These are phyloP conservation scores for Sambucus nigra DNA, from an alignment of 129 eudicot species.

Conservation along the genomic window DNA sequence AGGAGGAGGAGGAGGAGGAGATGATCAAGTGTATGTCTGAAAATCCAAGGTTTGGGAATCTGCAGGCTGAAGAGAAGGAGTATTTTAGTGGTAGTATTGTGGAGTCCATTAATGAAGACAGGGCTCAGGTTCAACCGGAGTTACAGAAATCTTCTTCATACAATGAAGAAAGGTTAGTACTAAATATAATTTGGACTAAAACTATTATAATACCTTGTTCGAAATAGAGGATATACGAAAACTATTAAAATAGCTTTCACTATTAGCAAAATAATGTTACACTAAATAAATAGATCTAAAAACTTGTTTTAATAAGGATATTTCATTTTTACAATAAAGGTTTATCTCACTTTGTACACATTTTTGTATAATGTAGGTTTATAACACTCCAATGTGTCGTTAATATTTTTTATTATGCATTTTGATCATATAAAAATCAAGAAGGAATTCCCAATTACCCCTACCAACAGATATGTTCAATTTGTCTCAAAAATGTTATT, in stretches of 20 bases:
- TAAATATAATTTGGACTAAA: background rate
- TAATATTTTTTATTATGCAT: too few relatives aligned
- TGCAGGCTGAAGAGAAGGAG: slow-evolving; percentile 77
- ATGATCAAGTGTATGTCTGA: slow-evolving; percentile 85
- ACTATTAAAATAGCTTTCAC: too few relatives aligned
- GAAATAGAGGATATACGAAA: too few relatives aligned
- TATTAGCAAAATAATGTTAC: too few relatives aligned
- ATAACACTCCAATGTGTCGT: too few relatives aligned
- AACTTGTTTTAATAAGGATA: background rate
- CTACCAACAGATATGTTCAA: too few relatives aligned
- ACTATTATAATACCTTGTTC: background rate
- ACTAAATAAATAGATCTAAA: background rate
- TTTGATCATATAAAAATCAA: too few relatives aligned
- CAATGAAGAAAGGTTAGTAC: slow-evolving; percentile 69
- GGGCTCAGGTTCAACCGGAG: slow-evolving; percentile 26
- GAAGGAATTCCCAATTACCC: too few relatives aligned
- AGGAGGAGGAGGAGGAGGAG: slow-evolving; percentile 23
- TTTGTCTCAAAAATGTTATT: too few relatives aligned
- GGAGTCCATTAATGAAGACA: slow-evolving; percentile 45
- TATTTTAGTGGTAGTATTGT: slow-evolving; percentile 93
- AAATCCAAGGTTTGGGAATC: slow-evolving; percentile 85
- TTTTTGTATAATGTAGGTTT: too few relatives aligned
- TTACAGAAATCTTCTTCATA: slow-evolving; percentile 66
- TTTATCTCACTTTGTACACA: background rate
- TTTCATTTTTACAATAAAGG: background rate